Percentiles rank a stretch among this genome's conserved stretches.
Evolutionary conservation across 805 yeast species (phyloP).

Genomic region (Lipomyces sp.): DNA sequence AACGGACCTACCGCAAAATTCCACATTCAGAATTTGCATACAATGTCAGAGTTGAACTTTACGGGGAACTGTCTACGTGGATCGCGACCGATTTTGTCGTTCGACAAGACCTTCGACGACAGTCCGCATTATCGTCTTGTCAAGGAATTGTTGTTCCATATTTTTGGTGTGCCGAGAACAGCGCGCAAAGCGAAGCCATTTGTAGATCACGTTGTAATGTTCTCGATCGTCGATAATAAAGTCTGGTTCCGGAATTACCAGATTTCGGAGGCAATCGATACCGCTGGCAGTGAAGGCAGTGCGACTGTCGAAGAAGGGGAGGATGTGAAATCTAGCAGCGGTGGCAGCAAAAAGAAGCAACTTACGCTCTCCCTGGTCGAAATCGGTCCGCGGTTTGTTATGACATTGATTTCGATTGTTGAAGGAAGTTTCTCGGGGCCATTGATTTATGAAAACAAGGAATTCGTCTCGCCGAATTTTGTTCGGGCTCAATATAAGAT

Average conservation of each 20-base stretch:
- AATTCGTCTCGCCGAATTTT: constrained; percentile 93
- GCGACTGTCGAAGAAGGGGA: constrained; percentile 53
- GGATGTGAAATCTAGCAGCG: constrained; percentile 48
- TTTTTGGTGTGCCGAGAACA: constrained; percentile 93
- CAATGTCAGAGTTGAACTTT: constrained; percentile 93
- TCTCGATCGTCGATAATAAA: constrained; percentile 88
- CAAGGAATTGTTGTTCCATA: constrained; percentile 80
- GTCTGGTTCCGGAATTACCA: constrained; percentile 96
- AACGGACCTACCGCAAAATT: constrained; percentile 97
- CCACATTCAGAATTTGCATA: constrained; percentile 90
- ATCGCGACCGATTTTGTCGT: constrained; percentile 89
- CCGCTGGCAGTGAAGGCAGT: constrained; percentile 39
- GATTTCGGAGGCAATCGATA: constrained; percentile 67
- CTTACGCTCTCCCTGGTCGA: constrained; percentile 82
- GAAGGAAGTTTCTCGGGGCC: constrained; percentile 99
- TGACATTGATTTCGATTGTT: constrained; percentile 85
- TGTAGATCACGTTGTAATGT: constrained; percentile 91
- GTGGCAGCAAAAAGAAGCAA: constrained; percentile 42
- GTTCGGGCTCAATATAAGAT: constrained; percentile 87
- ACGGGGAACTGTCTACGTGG: constrained; percentile 96
- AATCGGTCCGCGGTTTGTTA: constrained; percentile 94
- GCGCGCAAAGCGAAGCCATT: constrained; percentile 94
- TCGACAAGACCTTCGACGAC: constrained; percentile 77
- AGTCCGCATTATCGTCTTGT: constrained; percentile 71
- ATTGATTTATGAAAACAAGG: constrained; percentile 94